These are phyloP conservation scores for Truncatella angustata DNA, from an alignment of 2,329 filamentous ascomycete species.

Conservation along the genomic window DNA sequence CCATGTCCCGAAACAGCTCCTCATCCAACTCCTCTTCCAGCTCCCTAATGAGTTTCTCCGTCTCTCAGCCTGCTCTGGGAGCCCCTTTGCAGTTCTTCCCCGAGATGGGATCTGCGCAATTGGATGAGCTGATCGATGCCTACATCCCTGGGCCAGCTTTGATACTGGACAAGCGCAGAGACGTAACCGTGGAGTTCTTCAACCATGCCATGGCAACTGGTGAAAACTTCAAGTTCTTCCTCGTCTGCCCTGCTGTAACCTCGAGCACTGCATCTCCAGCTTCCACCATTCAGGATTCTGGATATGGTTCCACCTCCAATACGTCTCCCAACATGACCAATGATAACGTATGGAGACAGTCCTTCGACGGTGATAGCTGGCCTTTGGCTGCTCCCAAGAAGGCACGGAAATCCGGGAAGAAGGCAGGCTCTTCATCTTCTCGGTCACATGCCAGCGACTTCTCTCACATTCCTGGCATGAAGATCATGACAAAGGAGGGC, in stretches of 20 bases:
- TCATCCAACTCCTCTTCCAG: conserved; percentile 30
- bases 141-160: conserved; percentile 53
- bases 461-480: conserved; percentile 59
- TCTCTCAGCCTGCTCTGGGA: conserved; percentile 58
- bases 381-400: conserved; percentile 28
- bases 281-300: conserved; percentile 43
- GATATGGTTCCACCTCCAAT: conserved; percentile 45
- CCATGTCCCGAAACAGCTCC: conserved; percentile 37
- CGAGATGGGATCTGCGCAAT: conserved; percentile 59
- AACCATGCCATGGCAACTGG: conserved; percentile 52
- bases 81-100: conserved; percentile 64
- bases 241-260: conserved; percentile 40
- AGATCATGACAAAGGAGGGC: conserved; percentile 64
- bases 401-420: conserved; percentile 25
- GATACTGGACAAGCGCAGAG: conserved; percentile 57
- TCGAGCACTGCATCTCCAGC: conserved; percentile 43
- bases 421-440: conserved; percentile 18
- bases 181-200: conserved; percentile 59
- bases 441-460: conserved; percentile 38
- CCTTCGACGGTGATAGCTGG: conserved; percentile 24
- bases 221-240: conserved; percentile 60
- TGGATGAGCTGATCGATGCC: conserved; percentile 58
- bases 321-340: conserved; percentile 49
- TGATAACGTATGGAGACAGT: conserved; percentile 44
- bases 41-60: conserved; percentile 51